Evolutionary conservation across 169 alveolate species (phyloP).

Genomic region (Eimeria brunetti): DNA sequence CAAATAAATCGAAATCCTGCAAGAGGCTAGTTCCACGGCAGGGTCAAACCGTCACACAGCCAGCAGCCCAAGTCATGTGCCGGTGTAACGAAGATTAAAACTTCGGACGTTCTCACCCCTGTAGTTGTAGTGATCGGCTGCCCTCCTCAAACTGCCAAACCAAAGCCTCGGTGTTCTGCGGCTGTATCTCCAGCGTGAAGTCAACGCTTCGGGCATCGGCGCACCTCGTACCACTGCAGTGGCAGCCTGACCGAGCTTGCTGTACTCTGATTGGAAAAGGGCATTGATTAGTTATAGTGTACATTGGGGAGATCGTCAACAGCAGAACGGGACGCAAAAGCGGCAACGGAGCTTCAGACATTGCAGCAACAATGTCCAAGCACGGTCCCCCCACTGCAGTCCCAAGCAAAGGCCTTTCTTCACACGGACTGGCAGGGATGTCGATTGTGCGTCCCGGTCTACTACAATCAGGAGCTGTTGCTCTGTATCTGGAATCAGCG

Average conservation of each 20-base stretch:
- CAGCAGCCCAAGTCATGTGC: not conserved
- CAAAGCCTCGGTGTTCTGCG: conserved; percentile 31
- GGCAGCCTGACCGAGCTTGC: conserved; percentile 35
- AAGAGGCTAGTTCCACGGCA: not conserved
- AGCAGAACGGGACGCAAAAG: conserved; percentile 53
- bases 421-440: not conserved
- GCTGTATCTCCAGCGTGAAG: conserved; percentile 36
- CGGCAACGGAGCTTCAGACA: conserved; percentile 22
- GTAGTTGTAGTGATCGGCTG: conserved; percentile 51
- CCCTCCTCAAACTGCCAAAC: conserved; percentile 55
- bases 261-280: conserved; percentile 49
- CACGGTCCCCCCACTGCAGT: conserved; percentile 20
- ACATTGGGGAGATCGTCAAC: conserved; percentile 47
- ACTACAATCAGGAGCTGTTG: not conserved
- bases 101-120: conserved; percentile 27
- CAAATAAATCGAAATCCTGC: not conserved
- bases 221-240: not conserved
- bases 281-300: conserved; percentile 40
- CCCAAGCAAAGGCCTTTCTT: conserved; percentile 1
- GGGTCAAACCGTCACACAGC: not conserved
- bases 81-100: not conserved
- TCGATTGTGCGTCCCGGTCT: not conserved
- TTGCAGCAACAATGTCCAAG: conserved; percentile 38
- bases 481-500: not conserved
- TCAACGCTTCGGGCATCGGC: not conserved